phyloP scores from a whole-genome alignment of 495 filamentous ascomycete genomes.

The Aspergillus heteromorphus region DNA sequence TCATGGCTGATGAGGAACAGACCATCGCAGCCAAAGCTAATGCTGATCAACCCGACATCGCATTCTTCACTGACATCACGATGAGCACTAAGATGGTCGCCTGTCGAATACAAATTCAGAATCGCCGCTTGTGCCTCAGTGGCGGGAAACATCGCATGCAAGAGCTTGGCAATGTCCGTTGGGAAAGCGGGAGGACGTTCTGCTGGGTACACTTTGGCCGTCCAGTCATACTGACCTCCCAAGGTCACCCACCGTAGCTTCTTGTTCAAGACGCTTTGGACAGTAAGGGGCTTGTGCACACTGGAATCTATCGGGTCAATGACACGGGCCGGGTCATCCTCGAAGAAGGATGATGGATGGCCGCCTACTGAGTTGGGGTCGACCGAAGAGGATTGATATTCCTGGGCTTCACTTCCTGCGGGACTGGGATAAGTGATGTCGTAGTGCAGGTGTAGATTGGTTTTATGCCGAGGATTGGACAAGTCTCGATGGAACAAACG shows the following conservation, averaged over 20 bases:
- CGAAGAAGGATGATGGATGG: slow-evolving; percentile 44
- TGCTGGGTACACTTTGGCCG: slow-evolving; percentile 68
- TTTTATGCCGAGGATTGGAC: slow-evolving; percentile 65
- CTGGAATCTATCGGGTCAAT: slow-evolving; percentile 59
- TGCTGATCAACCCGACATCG: slow-evolving; percentile 67
- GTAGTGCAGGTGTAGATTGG: slow-evolving; percentile 83
- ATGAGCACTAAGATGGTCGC: slow-evolving; percentile 82
- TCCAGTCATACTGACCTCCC: slow-evolving; percentile 95
- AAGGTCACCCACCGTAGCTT: slow-evolving; percentile 90
- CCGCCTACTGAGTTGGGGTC: not conserved
- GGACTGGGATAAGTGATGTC: slow-evolving; percentile 60
- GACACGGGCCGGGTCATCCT: slow-evolving; percentile 27
- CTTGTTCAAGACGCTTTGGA: slow-evolving; percentile 60
- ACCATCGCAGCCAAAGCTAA: slow-evolving; percentile 84
- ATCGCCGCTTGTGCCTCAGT: slow-evolving; percentile 82
- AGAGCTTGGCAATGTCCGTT: slow-evolving; percentile 57
- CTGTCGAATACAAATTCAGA: slow-evolving; percentile 81
- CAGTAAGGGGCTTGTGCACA: slow-evolving; percentile 63
- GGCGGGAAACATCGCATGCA: slow-evolving; percentile 62
- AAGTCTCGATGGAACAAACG: slow-evolving; percentile 76
- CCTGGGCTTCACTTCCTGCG: slow-evolving; percentile 3
- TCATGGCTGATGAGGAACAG: slow-evolving; percentile 57
- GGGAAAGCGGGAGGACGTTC: slow-evolving; percentile 68
- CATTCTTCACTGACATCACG: slow-evolving; percentile 83
- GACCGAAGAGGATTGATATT: not conserved